Base-by-base conservation (phyloP, 257 asterid species). In the Solanum chilense region DNA sequence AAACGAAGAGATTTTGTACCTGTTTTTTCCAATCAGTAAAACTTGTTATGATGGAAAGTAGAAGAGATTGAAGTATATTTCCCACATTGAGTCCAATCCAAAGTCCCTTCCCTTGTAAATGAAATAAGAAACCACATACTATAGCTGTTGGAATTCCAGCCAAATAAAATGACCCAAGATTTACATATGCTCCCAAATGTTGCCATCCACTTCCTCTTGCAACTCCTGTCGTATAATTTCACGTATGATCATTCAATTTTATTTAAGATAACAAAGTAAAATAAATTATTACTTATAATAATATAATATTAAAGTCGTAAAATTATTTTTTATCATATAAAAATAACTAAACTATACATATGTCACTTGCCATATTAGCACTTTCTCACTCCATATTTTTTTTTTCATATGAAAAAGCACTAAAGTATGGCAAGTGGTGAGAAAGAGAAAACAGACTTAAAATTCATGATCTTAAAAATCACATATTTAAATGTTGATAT, bases 201-300 rank as follows among this genome's bases (percentile, higher is more conserved):
- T 92, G 95, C 95, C 92, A 92, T 47, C 94, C 94, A 5, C 90
- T 89, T n/a, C 95, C 95, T 86, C 94, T 92, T 42, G 92, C 95
- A 6, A 93, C 89, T 76, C 94, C 94, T 92, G 78, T 56, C 74
- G 31, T 77, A 58, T 66, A 13, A 68, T 68, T 35, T 68, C 25
- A 33, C 8, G 6, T 15, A 11, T 70, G 4, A 73, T 73, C 25
- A 5, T 1, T 73, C 1, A 75, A 75, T 1, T 23, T 39, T 52
- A 52, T 15, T 49, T 49, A 49, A 49, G 9, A 49, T 49, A 41
- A 5, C 58, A 49, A 49, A 9, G 20, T 47, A 5, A 47, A 47
- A 47, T 47, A 47, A 47, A 29, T 29, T 29, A 29, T 47, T 33
- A 33, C 35, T 33, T 39, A 39, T 39, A 37, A 37, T 37, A 37